Percentiles rank a stretch among this genome's conserved stretches.
Conservation (phyloP, 1,139 yeast species). For the Sugiyamaella sp. region DNA sequence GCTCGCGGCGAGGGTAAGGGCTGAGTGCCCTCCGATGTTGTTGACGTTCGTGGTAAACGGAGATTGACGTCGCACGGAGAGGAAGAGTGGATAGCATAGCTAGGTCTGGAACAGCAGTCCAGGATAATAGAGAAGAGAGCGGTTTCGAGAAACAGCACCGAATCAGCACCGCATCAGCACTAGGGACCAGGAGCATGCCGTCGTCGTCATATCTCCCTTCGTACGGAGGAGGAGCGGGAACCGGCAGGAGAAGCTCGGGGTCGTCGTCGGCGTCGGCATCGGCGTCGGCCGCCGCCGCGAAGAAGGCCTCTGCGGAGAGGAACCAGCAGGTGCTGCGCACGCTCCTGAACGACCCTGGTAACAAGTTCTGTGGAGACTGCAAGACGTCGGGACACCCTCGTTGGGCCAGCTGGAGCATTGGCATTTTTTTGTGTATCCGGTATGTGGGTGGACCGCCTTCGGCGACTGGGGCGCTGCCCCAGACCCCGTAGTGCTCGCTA, state of each 20-base stretch:
- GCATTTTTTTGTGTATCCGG: slow-evolving; percentile 83
- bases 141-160: not conserved
- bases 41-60: no score
- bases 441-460: no score
- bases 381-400: slow-evolving; percentile 87
- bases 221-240: slow-evolving; percentile 11
- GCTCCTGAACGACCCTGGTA: slow-evolving; percentile 72
- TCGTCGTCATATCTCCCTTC: slow-evolving; percentile 24
- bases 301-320: slow-evolving; percentile 35
- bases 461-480: no score
- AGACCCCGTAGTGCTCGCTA: no score
- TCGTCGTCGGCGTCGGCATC: slow-evolving; percentile 11
- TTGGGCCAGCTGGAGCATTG: slow-evolving; percentile 97
- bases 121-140: not conserved
- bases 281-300: slow-evolving; percentile 15
- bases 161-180: not conserved
- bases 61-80: no score
- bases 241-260: slow-evolving; percentile 10
- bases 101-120: no score
- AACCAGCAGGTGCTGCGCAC: slow-evolving; percentile 68
- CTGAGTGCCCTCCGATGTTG: no score
- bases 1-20: no score
- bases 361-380: slow-evolving; percentile 88
- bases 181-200: slow-evolving; percentile 13
- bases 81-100: no score